Evolutionary conservation across 2,329 filamentous ascomycete genomes (phyloP).

Genomic region (Pestalotiopsis sp.): DNA sequence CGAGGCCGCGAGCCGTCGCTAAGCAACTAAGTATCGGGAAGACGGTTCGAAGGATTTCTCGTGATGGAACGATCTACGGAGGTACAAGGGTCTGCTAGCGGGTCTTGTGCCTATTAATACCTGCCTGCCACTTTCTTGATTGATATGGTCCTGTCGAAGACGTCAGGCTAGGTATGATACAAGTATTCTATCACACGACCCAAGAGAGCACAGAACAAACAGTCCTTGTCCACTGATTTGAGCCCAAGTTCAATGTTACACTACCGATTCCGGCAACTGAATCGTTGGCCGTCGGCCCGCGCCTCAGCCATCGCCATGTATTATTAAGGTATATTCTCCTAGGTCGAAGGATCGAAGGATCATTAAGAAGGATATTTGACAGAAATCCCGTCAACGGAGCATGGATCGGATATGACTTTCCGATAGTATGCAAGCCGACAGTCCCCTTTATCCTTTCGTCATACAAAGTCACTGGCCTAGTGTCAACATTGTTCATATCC

Average conservation of each 20-base stretch:
- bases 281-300: neutral
- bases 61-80: neutral
- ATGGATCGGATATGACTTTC: neutral
- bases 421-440: neutral
- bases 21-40: neutral
- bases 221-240: too few species aligned
- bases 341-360: neutral
- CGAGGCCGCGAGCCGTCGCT: neutral
- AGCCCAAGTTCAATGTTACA: too few species aligned
- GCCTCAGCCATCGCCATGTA: neutral
- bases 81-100: neutral
- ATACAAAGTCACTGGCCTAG: too few species aligned
- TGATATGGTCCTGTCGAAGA: neutral
- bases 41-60: constrained; percentile 3
- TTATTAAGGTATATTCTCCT: neutral
- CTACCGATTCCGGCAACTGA: neutral
- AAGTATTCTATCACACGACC: neutral
- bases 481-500: too few species aligned
- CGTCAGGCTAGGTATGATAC: neutral
- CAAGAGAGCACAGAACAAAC: neutral
- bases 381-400: neutral
- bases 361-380: neutral
- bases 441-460: neutral
- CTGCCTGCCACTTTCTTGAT: neutral
- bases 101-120: neutral